phyloP scores from a whole-genome alignment of 2,329 filamentous ascomycete species.

The Fusarium agapanthi region DNA sequence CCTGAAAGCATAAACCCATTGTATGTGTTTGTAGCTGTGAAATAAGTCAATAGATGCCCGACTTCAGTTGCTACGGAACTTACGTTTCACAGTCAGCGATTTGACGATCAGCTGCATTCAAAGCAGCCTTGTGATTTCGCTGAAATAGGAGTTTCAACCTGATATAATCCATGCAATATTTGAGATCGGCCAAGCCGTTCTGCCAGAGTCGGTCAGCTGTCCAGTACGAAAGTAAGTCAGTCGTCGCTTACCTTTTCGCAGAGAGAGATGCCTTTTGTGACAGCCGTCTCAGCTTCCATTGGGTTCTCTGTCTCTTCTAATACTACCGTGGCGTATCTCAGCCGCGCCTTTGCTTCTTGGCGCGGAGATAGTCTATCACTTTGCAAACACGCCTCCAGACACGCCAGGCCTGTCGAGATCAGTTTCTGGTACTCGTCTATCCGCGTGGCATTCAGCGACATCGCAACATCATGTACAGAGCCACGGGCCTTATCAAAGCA shows the following conservation, averaged over 20 bases:
- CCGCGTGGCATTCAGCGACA: slow-evolving; percentile 50
- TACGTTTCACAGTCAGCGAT: slow-evolving; percentile 74
- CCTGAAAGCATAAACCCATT: slow-evolving; percentile 81
- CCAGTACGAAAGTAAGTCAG: not conserved
- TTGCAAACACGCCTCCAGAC: slow-evolving; percentile 74
- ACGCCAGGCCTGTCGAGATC: slow-evolving; percentile 76
- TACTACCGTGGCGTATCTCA: slow-evolving; percentile 76
- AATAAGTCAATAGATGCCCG: slow-evolving; percentile 13
- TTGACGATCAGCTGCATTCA: slow-evolving; percentile 75
- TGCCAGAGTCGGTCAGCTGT: slow-evolving; percentile 44
- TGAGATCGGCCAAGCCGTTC: slow-evolving; percentile 66
- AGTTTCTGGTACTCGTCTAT: slow-evolving; percentile 76
- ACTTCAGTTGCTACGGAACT: slow-evolving; percentile 39
- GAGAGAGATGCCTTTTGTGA: slow-evolving; percentile 75
- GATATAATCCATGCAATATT: slow-evolving; percentile 80
- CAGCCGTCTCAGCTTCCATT: slow-evolving; percentile 74
- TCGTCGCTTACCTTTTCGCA: slow-evolving; percentile 67
- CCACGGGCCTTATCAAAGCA: slow-evolving; percentile 74
- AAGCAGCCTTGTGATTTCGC: slow-evolving; percentile 74
- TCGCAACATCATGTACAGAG: slow-evolving; percentile 57
- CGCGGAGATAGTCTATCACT: slow-evolving; percentile 68
- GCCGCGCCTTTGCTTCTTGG: slow-evolving; percentile 72
- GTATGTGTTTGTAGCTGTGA: slow-evolving; percentile 68
- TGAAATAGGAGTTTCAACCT: slow-evolving; percentile 76
- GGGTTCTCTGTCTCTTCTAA: slow-evolving; percentile 80